Conservation (phyloP, 2,329 filamentous ascomycete genomes). For the Colletotrichum sp. region DNA sequence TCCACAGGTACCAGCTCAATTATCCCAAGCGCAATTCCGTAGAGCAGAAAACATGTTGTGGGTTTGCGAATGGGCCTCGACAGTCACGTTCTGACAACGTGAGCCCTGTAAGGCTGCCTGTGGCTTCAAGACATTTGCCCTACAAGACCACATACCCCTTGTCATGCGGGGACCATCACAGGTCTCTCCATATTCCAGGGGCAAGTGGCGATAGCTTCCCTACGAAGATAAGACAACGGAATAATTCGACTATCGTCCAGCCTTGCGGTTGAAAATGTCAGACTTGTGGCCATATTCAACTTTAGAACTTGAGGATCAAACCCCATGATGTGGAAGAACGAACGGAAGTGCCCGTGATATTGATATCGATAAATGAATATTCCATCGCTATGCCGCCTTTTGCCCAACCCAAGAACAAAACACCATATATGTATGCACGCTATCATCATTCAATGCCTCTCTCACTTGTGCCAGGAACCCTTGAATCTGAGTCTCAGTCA, state of each 20-base stretch:
- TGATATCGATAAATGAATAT: neutral
- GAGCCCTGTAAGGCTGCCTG: neutral
- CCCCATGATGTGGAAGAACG: neutral
- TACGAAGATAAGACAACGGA: neutral
- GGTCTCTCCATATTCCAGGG: too few relatives aligned
- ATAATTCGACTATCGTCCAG: neutral
- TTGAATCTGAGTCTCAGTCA: neutral
- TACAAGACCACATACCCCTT: neutral
- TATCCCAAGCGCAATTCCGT: neutral
- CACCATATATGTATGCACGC: neutral
- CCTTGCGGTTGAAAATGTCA: neutral
- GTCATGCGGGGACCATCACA: neutral
- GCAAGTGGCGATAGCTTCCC: too few relatives aligned
- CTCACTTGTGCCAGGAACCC: neutral
- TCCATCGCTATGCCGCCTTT: neutral
- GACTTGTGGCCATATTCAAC: neutral
- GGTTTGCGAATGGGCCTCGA: neutral
- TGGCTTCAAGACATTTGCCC: neutral
- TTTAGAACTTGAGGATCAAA: fast-evolving
- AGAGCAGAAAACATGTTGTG: neutral
- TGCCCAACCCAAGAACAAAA: neutral
- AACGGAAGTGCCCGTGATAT: neutral
- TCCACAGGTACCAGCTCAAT: neutral
- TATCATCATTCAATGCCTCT: neutral
- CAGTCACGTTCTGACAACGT: neutral